Evolutionary conservation across 2,329 filamentous ascomycete genomes (phyloP), one percentile per base, ranked within the genome.

Genomic region (Didymosphaeria variabile): DNA sequence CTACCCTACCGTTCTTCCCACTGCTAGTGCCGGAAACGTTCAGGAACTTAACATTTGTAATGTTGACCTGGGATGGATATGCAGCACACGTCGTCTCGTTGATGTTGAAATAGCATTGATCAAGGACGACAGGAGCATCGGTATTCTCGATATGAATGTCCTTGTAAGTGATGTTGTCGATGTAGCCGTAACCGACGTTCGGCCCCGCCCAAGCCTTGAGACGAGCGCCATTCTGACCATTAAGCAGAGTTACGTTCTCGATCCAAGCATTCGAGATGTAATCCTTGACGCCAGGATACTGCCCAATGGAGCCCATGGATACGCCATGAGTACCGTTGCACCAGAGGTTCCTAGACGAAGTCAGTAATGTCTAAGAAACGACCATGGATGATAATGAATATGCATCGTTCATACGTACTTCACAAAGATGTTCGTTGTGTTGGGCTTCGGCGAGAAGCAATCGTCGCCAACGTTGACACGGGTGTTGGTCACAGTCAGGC

Each of bases 101-200:
- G 63, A 87, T 79, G 62, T 88, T 84, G 73, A 88, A 88, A 74
- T 89, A 89, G 75, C 87, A 89, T 31, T 86, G 86, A 67, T 89
- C 87, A 8, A 89, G 77, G 38, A 87, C 85, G 23, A 87, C 80
- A 0, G 85, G 82, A 62, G 83, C 82, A 64, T 88, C 86, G 21
- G 85, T 87, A 63, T 86, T 86, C 21, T 84, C 85, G 44, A 86
- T 81, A 74, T 82, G 84, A 66, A 89, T 84, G 74, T 88, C 86
- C 72, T 86, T 81, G 75, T 87, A 89, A 1, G 87, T 89, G 51
- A 89, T 80, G 69, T 89, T 89, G 66, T 85, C 81, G 64, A 89
- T 85, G 57, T 84, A 87, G 9, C 87, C 87, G 60, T 87, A 87
- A 2, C 87, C 87, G 0, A 84, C 83, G 47, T 83, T 76, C 1